Conservation (phyloP, 2,329 filamentous ascomycete genomes). For the Fusarium graminum region DNA sequence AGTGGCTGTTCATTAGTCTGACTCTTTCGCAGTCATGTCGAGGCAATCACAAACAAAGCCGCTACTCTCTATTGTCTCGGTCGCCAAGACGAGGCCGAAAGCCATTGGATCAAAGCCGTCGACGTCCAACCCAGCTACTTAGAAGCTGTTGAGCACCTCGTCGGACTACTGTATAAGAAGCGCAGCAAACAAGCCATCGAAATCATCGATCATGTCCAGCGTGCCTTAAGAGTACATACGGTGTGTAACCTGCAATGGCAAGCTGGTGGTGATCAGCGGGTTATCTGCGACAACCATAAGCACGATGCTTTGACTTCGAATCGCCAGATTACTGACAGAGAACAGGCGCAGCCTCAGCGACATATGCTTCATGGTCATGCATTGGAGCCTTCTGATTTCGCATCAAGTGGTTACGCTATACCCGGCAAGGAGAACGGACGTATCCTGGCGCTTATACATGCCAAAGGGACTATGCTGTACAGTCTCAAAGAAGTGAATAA, state of each 20-base stretch:
- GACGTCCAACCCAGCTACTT: constrained; percentile 88
- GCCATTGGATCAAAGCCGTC: constrained; percentile 87
- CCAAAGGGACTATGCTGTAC: constrained; percentile 99
- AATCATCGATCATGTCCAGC: constrained; percentile 88
- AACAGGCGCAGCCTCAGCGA: constrained; percentile 46
- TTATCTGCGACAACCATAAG: constrained; percentile 24
- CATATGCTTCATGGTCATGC: constrained; percentile 38
- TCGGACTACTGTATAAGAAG: constrained; percentile 87
- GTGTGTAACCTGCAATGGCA: constrained; percentile 21
- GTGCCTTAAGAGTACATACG: constrained; percentile 67
- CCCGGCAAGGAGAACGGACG: constrained; percentile 90
- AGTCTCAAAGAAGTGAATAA: constrained; percentile 83
- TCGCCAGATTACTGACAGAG: constrained; percentile 43
- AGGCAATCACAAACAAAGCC: constrained; percentile 93
- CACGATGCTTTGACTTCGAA: constrained; percentile 15
- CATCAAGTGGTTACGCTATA: constrained; percentile 78
- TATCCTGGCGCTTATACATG: constrained; percentile 92
- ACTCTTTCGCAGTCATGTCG: constrained; percentile 76
- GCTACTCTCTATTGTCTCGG: constrained; percentile 88
- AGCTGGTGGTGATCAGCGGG: constrained; percentile 4
- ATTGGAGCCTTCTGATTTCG: constrained; percentile 48
- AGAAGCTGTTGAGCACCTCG: constrained; percentile 94
- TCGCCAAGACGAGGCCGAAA: constrained; percentile 84
- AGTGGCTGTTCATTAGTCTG: constrained; percentile 50
- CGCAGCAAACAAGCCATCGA: constrained; percentile 86